phyloP scores from a whole-genome alignment of 208 protist species.

The Leishmania guyanensis region DNA sequence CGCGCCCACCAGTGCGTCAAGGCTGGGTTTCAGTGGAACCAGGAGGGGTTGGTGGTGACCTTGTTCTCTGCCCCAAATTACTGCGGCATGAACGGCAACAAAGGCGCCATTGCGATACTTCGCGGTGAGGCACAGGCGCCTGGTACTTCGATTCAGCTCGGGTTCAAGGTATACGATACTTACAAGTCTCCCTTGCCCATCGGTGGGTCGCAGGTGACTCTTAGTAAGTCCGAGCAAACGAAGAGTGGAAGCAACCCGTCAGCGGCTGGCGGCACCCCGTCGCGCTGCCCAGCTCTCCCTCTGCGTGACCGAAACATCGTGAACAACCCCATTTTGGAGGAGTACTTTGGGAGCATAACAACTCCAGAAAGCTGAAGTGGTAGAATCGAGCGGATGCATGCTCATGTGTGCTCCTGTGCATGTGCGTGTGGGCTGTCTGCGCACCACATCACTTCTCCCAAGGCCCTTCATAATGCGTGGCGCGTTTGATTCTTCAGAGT shows the following conservation, averaged over 20 bases:
- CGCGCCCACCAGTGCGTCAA: constrained; percentile 94
- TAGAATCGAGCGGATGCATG: background rate
- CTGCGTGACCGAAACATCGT: constrained; percentile 41
- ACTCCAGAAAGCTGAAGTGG: background rate
- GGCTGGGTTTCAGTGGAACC: constrained; percentile 79
- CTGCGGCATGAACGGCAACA: constrained; percentile 73
- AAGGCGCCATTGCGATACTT: constrained; percentile 73
- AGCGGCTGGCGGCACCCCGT: background rate
- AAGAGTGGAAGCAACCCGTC: constrained; percentile 1
- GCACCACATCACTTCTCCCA: background rate
- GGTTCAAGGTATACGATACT: constrained; percentile 67
- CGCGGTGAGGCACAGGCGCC: constrained; percentile 19
- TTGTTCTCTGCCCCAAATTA: constrained; percentile 91
- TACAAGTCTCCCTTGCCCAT: constrained; percentile 23
- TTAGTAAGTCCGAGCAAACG: background rate
- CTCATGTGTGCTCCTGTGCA: background rate
- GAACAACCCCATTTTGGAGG: constrained; percentile 56
- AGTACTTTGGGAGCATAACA: constrained; percentile 38
- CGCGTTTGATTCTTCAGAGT: background rate
- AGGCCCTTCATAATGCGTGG: background rate
- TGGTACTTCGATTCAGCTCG: background rate
- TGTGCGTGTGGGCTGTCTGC: background rate
- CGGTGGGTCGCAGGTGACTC: constrained; percentile 10
- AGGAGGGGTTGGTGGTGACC: constrained; percentile 47
- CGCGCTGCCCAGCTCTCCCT: background rate